Evolutionary conservation across 2,329 filamentous ascomycete genomes (phyloP), one percentile per base, ranked within the genome.

Genomic region (Talaromyces amestolkiae): DNA sequence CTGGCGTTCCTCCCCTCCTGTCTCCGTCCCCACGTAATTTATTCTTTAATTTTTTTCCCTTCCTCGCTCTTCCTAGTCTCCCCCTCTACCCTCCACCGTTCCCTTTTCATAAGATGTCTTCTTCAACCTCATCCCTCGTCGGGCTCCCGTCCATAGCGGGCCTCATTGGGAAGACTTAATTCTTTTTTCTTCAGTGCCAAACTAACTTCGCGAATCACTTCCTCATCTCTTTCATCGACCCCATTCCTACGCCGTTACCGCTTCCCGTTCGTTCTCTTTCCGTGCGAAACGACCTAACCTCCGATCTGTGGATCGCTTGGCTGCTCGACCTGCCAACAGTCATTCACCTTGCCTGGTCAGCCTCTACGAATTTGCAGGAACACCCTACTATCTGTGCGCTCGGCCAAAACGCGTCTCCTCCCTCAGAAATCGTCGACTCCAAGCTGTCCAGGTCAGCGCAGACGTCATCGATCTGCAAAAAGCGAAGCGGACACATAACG

Each of bases 161-260:
- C 77, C 76, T 81, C 77, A 81, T 79, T 73, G 76, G 74, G 74
- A 72, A 76, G 68, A 78, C 74, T 71, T 78, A 75, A 53, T 72
- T 72, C 66, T 61, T 61, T 39, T 35, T 63, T 69, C 35, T 58
- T 65, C 54, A 39, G n/a, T 37, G 33, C 33, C 33, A 56, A 65
- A 69, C 63, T 61, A 65, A 63, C 62, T 63, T 63, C 60, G 62
- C 66, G 66, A 59, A 56, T 58, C 45, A 59, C 53, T 65, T 63
- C 58, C n/a, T 58, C 45, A 24, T 49, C n/a, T 47, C 24, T 51
- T 39, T 37, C 61, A 27, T 24, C 49, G 15, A 33, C 24, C 49
- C 33, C 17, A 24, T 74, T 51, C 66, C 61, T 22, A 22, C 66
- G 61, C 67, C 67, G 22, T 43, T 39, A 58, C 60, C 65, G 53